Base-by-base conservation (phyloP, 2,329 filamentous ascomycete genomes). In the Cercospora nicotianae region DNA sequence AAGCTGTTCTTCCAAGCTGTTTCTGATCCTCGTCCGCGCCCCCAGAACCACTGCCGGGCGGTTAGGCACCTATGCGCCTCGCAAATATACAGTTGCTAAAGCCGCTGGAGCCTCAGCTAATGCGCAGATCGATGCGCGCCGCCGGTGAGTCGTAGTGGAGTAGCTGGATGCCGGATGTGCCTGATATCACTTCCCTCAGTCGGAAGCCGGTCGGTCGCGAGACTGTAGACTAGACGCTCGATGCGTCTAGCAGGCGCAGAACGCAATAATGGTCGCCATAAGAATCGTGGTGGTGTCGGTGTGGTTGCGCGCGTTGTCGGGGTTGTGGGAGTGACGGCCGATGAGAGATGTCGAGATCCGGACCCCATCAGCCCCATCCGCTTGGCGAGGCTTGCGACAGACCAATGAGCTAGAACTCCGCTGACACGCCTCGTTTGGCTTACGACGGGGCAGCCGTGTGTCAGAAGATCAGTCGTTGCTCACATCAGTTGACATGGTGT, bases 161-260 rank as follows among this genome's bases (percentile, higher is more conserved):
- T 45, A 48, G 51, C 39, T 55, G 33, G 39, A 36, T 42, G 42
- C 63, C 65, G 42, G 55, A 66, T 68, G 59, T 59, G 69, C 72
- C 72, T 71, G 65, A 69, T 70, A 69, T 28, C 68, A 75, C 76
- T 75, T 69, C 74, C 76, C 76, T 78, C 76, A 65, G 66, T 75
- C 75, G 76, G 74, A 73, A 76, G 76, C 75, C 75, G 76, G 72
- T 42, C 70, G 60, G 73, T 75, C 73, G 72, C 72, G 67, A 69
- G 71, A 72, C 70, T 68, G 55, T 60, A 55, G 60, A 72, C 75
- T 76, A 77, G 75, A 76, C 74, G 75, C 75, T 57, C 55, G 70
- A 69, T 39, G 76, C 75, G 75, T 72, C 76, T 77, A 78, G 75
- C 69, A 77, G 72, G 72, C 75, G 72, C 67, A 65, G 67, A 60